Evolutionary conservation across 345 rosid species (phyloP).

Genomic region (thale cress (Arabidopsis thaliana)): DNA sequence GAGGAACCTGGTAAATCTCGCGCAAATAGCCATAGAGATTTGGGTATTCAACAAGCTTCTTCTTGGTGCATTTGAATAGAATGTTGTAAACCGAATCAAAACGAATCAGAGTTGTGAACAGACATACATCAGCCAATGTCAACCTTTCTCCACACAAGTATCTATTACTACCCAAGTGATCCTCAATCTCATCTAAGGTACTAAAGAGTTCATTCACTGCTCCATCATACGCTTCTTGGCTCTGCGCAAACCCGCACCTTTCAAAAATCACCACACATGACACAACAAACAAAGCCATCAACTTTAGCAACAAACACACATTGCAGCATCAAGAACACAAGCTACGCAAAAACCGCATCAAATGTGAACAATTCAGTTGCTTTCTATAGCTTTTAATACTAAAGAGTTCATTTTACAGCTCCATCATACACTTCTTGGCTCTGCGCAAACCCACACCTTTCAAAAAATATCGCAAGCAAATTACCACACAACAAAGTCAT

Average conservation of each 20-base stretch:
- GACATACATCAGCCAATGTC: conserved; percentile 74
- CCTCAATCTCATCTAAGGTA: conserved; percentile 65
- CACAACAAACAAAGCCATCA: background rate
- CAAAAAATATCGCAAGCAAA: background rate
- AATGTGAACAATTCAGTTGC: background rate
- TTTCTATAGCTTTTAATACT: background rate
- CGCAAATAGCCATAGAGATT: conserved; percentile 72
- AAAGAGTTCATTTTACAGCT: conserved; percentile 66
- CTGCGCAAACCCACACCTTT: conserved; percentile 87
- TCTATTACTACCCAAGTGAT: conserved; percentile 57
- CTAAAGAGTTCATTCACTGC: conserved; percentile 68
- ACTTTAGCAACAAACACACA: conserved; percentile 31
- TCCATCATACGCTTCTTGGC: conserved; percentile 76
- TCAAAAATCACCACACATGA: background rate
- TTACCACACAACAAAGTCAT: conserved; percentile 3
- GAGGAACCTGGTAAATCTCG: conserved; percentile 70
- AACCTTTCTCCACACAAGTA: conserved; percentile 77
- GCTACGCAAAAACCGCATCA: background rate
- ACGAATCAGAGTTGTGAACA: conserved; percentile 83
- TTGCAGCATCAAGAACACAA: conserved; percentile 26
- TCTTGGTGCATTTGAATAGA: conserved; percentile 84
- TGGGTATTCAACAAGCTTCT: conserved; percentile 72
- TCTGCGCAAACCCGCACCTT: conserved; percentile 93
- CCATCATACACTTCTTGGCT: conserved; percentile 76
- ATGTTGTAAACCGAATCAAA: conserved; percentile 80